Evolutionary conservation across 1,284 basidiomycete species (phyloP).

Genomic region (Malassezia restricta): DNA sequence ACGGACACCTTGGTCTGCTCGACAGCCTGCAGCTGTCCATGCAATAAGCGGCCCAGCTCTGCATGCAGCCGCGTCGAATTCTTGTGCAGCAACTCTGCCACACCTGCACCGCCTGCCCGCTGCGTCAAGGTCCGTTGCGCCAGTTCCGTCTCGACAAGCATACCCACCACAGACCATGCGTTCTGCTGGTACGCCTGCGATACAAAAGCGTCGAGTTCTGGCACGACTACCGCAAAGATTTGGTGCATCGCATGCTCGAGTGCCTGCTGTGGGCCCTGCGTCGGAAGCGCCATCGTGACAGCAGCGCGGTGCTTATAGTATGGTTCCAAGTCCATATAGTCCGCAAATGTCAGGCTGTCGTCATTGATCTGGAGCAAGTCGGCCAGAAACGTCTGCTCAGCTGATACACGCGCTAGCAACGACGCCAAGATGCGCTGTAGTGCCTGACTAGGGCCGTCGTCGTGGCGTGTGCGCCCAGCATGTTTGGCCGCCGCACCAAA

Average conservation of each 20-base stretch:
- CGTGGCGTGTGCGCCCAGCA: constrained; percentile 1
- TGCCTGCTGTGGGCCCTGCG: constrained; percentile 23
- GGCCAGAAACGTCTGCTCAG: constrained; percentile 76
- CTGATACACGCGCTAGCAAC: constrained; percentile 62
- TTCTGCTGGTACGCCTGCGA: background rate
- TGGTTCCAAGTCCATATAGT: constrained; percentile 84
- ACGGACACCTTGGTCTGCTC: constrained; percentile 79
- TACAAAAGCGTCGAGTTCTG: constrained; percentile 68
- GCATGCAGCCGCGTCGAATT: constrained; percentile 53
- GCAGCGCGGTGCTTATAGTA: constrained; percentile 85
- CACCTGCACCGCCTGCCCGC: background rate
- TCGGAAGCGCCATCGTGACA: constrained; percentile 2
- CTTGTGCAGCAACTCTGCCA: constrained; percentile 54
- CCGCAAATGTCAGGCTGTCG: constrained; percentile 72
- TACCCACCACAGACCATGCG: constrained; percentile 68
- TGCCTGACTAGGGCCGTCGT: constrained; percentile 50
- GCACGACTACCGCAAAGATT: constrained; percentile 81
- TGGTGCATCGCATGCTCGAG: constrained; percentile 64
- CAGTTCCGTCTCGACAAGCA: constrained; percentile 68
- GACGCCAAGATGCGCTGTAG: constrained; percentile 64
- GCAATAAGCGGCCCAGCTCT: constrained; percentile 29
- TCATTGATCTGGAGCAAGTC: constrained; percentile 81
- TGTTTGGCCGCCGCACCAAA: constrained; percentile 22
- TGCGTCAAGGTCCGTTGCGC: constrained; percentile 58
- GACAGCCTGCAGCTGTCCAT: constrained; percentile 62